These are phyloP conservation scores for Ocimum tenuiflorum DNA, from an alignment of 257 asterid species.

Conservation along the genomic window DNA sequence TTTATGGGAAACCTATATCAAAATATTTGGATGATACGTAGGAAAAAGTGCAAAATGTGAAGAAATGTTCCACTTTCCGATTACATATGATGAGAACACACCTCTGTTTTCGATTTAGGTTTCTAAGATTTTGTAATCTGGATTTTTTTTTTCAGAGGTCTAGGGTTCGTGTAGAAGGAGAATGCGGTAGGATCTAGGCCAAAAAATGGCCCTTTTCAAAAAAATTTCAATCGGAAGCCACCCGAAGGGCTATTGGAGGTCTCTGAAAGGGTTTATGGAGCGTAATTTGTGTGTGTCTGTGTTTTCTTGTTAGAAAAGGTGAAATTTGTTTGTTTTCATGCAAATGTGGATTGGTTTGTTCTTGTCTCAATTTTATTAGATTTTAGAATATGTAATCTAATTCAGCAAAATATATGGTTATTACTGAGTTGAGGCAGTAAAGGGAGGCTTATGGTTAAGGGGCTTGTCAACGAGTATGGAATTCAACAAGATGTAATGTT, in stretches of 20 bases:
- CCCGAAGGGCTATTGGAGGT: constrained; percentile 55
- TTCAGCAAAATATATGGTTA: no score
- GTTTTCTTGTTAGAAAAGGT: not conserved
- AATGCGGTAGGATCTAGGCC: constrained; percentile 26
- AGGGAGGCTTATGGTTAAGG: no score
- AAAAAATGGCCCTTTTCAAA: constrained; percentile 42
- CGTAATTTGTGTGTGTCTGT: constrained; percentile 13
- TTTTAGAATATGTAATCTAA: not conserved
- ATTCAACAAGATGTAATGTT: no score
- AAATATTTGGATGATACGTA: no score
- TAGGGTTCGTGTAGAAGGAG: constrained; percentile 22
- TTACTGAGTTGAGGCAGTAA: no score
- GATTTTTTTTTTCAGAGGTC: not conserved
- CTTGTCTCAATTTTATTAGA: not conserved
- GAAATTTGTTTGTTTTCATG: no score
- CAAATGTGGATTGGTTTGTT: not conserved
- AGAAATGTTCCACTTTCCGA: constrained; percentile 36
- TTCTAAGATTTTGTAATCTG: constrained; percentile 22
- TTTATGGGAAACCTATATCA: no score
- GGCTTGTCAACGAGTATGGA: no score
- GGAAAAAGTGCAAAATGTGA: constrained; percentile 38
- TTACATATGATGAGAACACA: not conserved
- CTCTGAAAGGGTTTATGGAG: constrained; percentile 49
- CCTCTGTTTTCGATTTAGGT: not conserved
- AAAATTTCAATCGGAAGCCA: constrained; percentile 42